Base-by-base conservation (phyloP, 2,329 filamentous ascomycete genomes). In the Claviceps pazoutovae region DNA sequence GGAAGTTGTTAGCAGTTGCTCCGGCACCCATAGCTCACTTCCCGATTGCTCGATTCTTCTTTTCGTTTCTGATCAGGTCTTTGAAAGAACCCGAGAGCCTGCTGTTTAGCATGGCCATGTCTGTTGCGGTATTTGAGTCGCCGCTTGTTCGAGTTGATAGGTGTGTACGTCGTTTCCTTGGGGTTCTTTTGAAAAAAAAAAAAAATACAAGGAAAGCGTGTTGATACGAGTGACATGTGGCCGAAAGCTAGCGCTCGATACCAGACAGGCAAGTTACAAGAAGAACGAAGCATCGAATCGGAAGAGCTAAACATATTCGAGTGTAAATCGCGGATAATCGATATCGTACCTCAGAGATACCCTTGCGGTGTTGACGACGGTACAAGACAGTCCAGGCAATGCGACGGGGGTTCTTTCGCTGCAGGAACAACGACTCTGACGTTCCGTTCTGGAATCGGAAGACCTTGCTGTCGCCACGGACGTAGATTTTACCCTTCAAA, bases 361-460 rank as follows among this genome's bases (percentile, higher is more conserved):
- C 93, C 89, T 98, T 98, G 82, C 90, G 93, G 86, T 96, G 91
- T 79, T 95, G 88, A 76, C 91, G 87, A 74, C 93, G 85, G 88
- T 88, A 98, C 61, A 98, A 87, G 67, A 90, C 84, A 63, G 93
- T 98, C 93, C 93, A 98, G 65, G 91, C 84, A 75, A 98, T 97
- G 73, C 91, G 89, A 75, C 93, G 91, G 73, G 93, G 93, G 84
- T 98, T 98, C 88, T 98, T 98, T 82, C 93, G 91, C 83, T 98
- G 93, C 66, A 97, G 88, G 84, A 98, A 98, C 64, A 98, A 88
- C 64, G 89, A 95, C 80, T 98, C 93, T 76, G 88, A 91, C 81
- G 98, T 98, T 80, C 93, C 89, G 78, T 95, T 96, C 78, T 95
- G 89, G 87, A 98, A 98, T 72, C 93, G 90, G 87, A 98, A 98